phyloP scores from a whole-genome alignment of 2,329 filamentous ascomycete genomes.

The Salinomyces thailandicus region DNA sequence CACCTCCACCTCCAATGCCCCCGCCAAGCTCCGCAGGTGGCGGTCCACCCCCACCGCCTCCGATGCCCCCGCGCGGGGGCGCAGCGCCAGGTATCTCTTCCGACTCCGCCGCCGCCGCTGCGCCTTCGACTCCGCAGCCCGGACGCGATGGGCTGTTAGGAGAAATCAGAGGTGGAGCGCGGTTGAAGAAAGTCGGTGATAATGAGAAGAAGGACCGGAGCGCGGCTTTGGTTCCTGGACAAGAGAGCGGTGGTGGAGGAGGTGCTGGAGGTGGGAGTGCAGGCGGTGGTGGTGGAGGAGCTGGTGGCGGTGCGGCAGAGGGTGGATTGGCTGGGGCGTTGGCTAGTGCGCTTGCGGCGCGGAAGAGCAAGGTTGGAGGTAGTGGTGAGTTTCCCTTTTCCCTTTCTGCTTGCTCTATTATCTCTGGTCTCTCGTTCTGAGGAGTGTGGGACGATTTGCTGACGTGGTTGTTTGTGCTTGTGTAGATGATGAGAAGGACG shows the following conservation, averaged over 20 bases:
- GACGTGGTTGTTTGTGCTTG: slow-evolving; percentile 11
- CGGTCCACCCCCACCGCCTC: slow-evolving; percentile 38
- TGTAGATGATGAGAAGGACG: slow-evolving; percentile 64
- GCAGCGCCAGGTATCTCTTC: slow-evolving; percentile 26
- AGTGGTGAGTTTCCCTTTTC: slow-evolving; percentile 61
- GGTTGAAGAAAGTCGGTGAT: slow-evolving; percentile 64
- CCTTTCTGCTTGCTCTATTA: background rate
- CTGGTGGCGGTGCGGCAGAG: slow-evolving; percentile 43
- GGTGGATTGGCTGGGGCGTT: slow-evolving; percentile 42
- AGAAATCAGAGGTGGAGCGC: slow-evolving; percentile 56
- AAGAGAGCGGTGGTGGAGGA: slow-evolving; percentile 36
- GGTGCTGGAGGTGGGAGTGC: slow-evolving; percentile 4
- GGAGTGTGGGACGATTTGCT: slow-evolving; percentile 12
- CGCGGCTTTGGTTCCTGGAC: slow-evolving; percentile 49
- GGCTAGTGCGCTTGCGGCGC: slow-evolving; percentile 71
- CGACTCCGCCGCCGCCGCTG: slow-evolving; percentile 38
- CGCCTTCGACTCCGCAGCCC: slow-evolving; percentile 30
- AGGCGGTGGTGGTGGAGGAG: slow-evolving; percentile 28
- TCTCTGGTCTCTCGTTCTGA: slow-evolving; percentile 3
- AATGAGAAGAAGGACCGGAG: slow-evolving; percentile 62
- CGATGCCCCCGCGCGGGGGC: slow-evolving; percentile 32
- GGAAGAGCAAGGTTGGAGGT: slow-evolving; percentile 88
- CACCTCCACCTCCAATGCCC: slow-evolving; percentile 33
- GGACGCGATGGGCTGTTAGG: slow-evolving; percentile 54
- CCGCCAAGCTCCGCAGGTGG: slow-evolving; percentile 24